Conservation (phyloP, 2,329 filamentous ascomycete species). For the Trichothecium sympodiale region DNA sequence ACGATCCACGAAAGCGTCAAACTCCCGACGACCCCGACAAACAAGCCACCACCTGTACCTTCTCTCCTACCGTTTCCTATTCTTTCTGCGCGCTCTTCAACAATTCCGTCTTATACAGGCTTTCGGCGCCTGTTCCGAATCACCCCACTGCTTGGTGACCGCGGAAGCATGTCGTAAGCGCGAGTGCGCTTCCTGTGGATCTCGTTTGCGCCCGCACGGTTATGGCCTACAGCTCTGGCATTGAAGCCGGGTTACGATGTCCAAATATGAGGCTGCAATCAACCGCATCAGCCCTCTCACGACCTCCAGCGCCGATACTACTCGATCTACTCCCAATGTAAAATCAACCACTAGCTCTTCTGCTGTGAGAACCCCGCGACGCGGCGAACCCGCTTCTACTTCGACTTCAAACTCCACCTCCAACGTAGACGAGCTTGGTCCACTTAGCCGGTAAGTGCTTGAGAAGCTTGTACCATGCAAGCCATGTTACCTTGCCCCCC, state of each 20-base stretch:
- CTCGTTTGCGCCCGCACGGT: not conserved
- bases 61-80: constrained; percentile 2
- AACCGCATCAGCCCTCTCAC: constrained; percentile 43
- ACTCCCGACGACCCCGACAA: not conserved
- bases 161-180: constrained; percentile 16
- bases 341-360: constrained; percentile 29
- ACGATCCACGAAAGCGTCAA: not conserved
- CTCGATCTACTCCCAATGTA: constrained; percentile 54
- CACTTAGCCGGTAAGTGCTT: too few species aligned
- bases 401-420: constrained; percentile 20
- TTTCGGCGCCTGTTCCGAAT: not conserved
- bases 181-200: not conserved
- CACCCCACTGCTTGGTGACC: constrained; percentile 3
- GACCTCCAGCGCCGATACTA: constrained; percentile 46
- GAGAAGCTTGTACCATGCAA: too few species aligned
- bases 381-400: constrained; percentile 11
- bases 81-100: too few species aligned
- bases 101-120: too few species aligned
- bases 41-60: constrained; percentile 2
- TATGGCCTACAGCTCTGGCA: constrained; percentile 15
- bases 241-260: constrained; percentile 43
- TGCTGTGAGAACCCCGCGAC: not conserved
- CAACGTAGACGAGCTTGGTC: not conserved
- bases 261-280: constrained; percentile 47
- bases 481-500: too few species aligned